Percentiles rank a stretch among this genome's conserved stretches.
Conservation (phyloP, 2,329 filamentous ascomycete genomes). For the Alternaria sp. region DNA sequence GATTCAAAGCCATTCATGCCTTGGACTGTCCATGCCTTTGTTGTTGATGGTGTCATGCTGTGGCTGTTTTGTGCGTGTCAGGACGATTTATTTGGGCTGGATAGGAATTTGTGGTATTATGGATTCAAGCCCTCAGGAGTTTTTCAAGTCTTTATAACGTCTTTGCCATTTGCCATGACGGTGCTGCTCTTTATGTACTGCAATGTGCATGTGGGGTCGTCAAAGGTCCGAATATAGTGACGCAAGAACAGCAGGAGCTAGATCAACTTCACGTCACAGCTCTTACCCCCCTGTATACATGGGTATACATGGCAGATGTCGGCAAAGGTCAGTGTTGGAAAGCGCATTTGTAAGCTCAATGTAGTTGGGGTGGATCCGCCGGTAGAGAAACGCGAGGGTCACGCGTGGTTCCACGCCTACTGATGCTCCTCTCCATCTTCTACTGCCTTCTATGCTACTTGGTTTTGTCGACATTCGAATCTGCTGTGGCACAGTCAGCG, state of each 20-base stretch:
- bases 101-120: background rate
- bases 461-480: background rate
- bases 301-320: background rate
- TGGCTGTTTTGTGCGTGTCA: background rate
- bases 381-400: slow-evolving; percentile 9
- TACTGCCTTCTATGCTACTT: slow-evolving; percentile 9
- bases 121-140: background rate
- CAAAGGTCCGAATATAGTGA: slow-evolving; percentile 29
- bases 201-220: slow-evolving; percentile 28
- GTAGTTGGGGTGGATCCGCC: slow-evolving; percentile 11
- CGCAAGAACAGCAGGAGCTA: slow-evolving; percentile 30
- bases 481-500: background rate
- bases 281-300: slow-evolving; percentile 7
- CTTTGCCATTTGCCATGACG: slow-evolving; percentile 12
- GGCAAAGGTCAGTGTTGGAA: background rate
- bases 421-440: slow-evolving; percentile 12
- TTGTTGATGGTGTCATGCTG: slow-evolving; percentile 55
- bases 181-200: slow-evolving; percentile 22
- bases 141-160: background rate
- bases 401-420: slow-evolving; percentile 13
- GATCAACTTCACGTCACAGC: slow-evolving; percentile 16
- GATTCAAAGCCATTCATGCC: slow-evolving; percentile 67
- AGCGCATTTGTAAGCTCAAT: slow-evolving; percentile 18
- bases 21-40: slow-evolving; percentile 65
- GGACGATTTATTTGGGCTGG: background rate